A percentile compares a stretch with the other conserved stretches of the same genome.
Conservation (phyloP, 768 basidiomycete species). For the Tephrocybe rancida region DNA sequence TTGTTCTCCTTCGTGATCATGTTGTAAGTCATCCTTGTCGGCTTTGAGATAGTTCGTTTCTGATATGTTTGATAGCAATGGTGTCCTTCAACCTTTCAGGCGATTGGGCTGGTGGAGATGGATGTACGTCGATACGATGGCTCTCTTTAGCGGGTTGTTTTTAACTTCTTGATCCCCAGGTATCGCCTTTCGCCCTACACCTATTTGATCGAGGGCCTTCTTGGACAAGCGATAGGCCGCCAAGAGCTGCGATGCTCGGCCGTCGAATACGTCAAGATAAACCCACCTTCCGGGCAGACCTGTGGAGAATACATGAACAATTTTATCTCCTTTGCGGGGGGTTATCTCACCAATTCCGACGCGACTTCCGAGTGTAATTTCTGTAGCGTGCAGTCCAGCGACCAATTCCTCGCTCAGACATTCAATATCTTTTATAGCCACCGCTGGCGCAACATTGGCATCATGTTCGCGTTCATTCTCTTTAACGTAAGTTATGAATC, state of each 20-base stretch:
- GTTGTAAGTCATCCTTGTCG: constrained; percentile 55
- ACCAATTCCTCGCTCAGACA: constrained; percentile 48
- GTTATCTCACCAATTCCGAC: constrained; percentile 55
- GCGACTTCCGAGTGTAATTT: constrained; percentile 53
- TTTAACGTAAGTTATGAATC: constrained; percentile 37
- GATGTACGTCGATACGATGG: constrained; percentile 47
- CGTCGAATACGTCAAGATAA: constrained; percentile 57
- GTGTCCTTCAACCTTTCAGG: constrained; percentile 63
- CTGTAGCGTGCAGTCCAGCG: constrained; percentile 51
- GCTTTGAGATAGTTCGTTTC: background rate
- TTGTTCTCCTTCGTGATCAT: constrained; percentile 60
- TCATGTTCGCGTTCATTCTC: constrained; percentile 47
- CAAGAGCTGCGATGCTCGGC: constrained; percentile 53
- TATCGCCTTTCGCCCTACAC: constrained; percentile 47
- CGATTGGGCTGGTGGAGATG: constrained; percentile 68
- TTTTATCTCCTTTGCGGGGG: constrained; percentile 53
- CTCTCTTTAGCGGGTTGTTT: background rate
- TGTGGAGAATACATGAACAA: constrained; percentile 51
- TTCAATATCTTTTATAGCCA: constrained; percentile 62
- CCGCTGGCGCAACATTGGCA: constrained; percentile 50
- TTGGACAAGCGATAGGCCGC: constrained; percentile 52
- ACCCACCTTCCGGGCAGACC: constrained; percentile 55
- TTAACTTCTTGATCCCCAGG: background rate
- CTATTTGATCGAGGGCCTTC: constrained; percentile 49
- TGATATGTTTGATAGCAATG: constrained; percentile 37